phyloP scores from a whole-genome alignment of 75 land plant species.

The Pinus tabuliformis region DNA sequence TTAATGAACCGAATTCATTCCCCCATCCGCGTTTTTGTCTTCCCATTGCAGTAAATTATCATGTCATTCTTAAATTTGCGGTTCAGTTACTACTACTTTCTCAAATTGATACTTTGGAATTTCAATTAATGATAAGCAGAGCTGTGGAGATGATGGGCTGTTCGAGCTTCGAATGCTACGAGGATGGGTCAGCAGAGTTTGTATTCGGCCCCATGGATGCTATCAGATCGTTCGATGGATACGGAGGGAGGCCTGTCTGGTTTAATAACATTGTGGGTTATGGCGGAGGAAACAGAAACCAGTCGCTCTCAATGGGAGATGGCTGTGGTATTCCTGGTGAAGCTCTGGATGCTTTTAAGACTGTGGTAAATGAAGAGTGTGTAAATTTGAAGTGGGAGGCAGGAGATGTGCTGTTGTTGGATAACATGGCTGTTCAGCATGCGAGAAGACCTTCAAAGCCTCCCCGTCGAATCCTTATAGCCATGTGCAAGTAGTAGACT shows the following conservation, averaged over 20 bases:
- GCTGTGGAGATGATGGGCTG: background rate
- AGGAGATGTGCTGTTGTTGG: slow-evolving; percentile 36
- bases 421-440: slow-evolving; percentile 33
- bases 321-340: slow-evolving; percentile 15
- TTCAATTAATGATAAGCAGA: background rate
- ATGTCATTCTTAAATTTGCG: background rate
- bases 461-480: slow-evolving; percentile 26
- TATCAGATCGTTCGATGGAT: slow-evolving; percentile 13
- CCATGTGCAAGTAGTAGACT: slow-evolving; percentile 19
- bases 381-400: slow-evolving; percentile 29
- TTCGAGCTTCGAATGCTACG: slow-evolving; percentile 20
- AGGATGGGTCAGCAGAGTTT: slow-evolving; percentile 13
- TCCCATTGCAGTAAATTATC: too few species aligned
- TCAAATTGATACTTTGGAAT: background rate
- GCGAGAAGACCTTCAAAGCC: slow-evolving; percentile 29
- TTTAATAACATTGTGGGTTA: slow-evolving; percentile 25
- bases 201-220: slow-evolving; percentile 1
- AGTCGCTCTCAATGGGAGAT: slow-evolving; percentile 16
- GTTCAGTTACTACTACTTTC: background rate
- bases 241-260: slow-evolving; percentile 25
- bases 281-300: slow-evolving; percentile 4
- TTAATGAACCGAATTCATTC: too few species aligned
- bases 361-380: slow-evolving; percentile 32
- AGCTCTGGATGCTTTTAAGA: slow-evolving; percentile 18
- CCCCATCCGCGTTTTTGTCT: too few species aligned